These are phyloP conservation scores for Aspergillus floridensis DNA, from an alignment of 2,329 filamentous ascomycete species.

Conservation along the genomic window DNA sequence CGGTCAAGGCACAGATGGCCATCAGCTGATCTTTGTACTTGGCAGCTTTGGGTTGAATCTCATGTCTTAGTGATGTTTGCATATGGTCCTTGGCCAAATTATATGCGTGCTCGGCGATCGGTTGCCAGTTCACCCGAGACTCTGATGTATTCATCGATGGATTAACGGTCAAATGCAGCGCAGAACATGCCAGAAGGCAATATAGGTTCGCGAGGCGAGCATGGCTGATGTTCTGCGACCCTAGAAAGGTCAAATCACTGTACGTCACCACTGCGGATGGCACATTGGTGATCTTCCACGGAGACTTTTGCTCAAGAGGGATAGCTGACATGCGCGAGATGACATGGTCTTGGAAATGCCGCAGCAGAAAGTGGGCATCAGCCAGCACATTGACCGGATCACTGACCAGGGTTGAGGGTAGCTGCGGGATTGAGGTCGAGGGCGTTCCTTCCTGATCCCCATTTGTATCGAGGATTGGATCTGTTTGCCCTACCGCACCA, in stretches of 20 bases:
- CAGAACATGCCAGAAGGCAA: slow-evolving; percentile 29
- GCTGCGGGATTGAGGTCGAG: slow-evolving; percentile 9
- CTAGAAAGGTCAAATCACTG: slow-evolving; percentile 31
- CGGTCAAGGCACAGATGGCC: slow-evolving; percentile 34
- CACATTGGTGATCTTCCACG: slow-evolving; percentile 35
- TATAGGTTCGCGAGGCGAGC: slow-evolving; percentile 33
- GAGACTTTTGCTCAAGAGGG: slow-evolving; percentile 31
- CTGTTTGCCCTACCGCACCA: background rate
- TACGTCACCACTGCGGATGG: slow-evolving; percentile 31
- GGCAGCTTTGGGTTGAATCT: slow-evolving; percentile 30
- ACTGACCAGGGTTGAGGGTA: slow-evolving; percentile 10
- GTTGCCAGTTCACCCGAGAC: slow-evolving; percentile 25
- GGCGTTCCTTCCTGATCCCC: background rate
- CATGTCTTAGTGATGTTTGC: slow-evolving; percentile 30
- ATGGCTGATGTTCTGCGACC: slow-evolving; percentile 27
- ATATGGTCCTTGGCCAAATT: slow-evolving; percentile 32
- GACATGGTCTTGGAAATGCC: slow-evolving; percentile 33
- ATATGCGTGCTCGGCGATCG: slow-evolving; percentile 25
- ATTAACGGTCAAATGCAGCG: slow-evolving; percentile 24
- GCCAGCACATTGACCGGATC: slow-evolving; percentile 14
- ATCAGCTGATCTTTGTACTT: slow-evolving; percentile 43
- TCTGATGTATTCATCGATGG: slow-evolving; percentile 9
- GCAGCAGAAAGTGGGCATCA: slow-evolving; percentile 27
- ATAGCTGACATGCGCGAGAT: slow-evolving; percentile 32
- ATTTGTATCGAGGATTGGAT: background rate